These are phyloP conservation scores for Podospora fimiseda DNA, from an alignment of 495 filamentous ascomycete genomes.

Conservation along the genomic window DNA sequence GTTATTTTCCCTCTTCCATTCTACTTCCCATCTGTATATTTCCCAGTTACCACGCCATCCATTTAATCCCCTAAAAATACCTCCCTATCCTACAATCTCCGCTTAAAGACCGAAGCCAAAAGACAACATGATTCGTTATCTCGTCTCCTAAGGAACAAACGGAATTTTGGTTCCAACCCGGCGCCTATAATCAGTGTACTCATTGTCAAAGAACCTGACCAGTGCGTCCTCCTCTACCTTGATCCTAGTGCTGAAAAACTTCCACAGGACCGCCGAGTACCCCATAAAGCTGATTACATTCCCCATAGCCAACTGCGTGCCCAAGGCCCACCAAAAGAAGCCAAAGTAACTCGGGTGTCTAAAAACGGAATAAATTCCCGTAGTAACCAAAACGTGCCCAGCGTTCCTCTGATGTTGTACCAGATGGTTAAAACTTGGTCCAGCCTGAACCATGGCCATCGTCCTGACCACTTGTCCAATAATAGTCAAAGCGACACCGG, in stretches of 20 bases:
- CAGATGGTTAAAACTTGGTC: constrained; percentile 85
- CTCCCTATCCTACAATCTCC: too few relatives aligned
- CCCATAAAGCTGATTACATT: constrained; percentile 70
- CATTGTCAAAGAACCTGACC: constrained; percentile 72
- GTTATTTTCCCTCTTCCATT: background rate
- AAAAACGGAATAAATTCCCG: constrained; percentile 55
- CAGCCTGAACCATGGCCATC: constrained; percentile 81
- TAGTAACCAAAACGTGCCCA: constrained; percentile 71
- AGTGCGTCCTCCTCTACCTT: constrained; percentile 72
- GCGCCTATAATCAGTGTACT: constrained; percentile 69
- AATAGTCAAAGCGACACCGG: constrained; percentile 58
- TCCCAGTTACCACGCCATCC: background rate
- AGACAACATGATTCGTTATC: too few relatives aligned
- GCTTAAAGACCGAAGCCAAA: too few relatives aligned
- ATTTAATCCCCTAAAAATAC: background rate
- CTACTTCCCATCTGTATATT: background rate
- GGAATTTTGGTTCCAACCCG: constrained; percentile 66
- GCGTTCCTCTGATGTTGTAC: constrained; percentile 61
- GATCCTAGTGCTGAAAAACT: constrained; percentile 73
- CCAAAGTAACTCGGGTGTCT: constrained; percentile 93
- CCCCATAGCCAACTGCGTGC: constrained; percentile 83
- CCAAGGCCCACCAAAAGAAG: constrained; percentile 97
- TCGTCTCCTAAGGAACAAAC: constrained; percentile 53
- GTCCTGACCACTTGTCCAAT: constrained; percentile 69
- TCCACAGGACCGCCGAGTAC: constrained; percentile 73